phyloP scores from a whole-genome alignment of 208 protist species.

The Naegleria gruberi region DNA sequence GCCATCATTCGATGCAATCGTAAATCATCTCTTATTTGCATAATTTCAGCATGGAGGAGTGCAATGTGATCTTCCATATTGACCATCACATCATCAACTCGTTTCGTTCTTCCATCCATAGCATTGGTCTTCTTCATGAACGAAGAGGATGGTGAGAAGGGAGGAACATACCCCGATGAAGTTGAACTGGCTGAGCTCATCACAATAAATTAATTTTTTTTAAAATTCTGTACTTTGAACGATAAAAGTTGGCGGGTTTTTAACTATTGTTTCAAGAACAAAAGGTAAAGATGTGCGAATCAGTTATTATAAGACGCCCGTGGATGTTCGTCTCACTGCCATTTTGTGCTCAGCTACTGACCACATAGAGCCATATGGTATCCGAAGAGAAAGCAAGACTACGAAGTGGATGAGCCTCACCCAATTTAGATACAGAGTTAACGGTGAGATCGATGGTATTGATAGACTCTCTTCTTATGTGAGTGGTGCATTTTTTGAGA shows the following conservation, averaged over 20 bases:
- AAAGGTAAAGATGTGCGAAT: neutral
- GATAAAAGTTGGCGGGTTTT: neutral
- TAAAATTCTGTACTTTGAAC: neutral
- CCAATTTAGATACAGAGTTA: neutral
- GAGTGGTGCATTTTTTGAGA: too few species aligned
- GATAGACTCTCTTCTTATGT: neutral
- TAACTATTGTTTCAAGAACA: neutral
- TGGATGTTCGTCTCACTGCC: neutral
- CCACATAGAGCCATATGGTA: neutral
- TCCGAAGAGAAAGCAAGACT: neutral
- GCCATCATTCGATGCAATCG: neutral
- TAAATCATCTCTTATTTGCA: neutral
- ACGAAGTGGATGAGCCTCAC: neutral
- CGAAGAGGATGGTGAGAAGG: neutral
- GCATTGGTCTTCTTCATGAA: neutral
- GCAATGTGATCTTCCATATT: neutral
- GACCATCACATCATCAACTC: neutral
- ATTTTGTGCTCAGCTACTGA: neutral
- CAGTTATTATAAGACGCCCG: neutral
- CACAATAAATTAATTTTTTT: too few species aligned
- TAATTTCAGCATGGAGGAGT: neutral
- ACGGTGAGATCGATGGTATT: neutral
- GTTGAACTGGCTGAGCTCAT: too few species aligned
- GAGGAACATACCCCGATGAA: neutral
- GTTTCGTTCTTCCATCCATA: neutral